Evolutionary conservation across 2,329 filamentous ascomycete genomes (phyloP), one percentile per base, ranked within the genome.

Genomic region (Cladophialophora exuberans): DNA sequence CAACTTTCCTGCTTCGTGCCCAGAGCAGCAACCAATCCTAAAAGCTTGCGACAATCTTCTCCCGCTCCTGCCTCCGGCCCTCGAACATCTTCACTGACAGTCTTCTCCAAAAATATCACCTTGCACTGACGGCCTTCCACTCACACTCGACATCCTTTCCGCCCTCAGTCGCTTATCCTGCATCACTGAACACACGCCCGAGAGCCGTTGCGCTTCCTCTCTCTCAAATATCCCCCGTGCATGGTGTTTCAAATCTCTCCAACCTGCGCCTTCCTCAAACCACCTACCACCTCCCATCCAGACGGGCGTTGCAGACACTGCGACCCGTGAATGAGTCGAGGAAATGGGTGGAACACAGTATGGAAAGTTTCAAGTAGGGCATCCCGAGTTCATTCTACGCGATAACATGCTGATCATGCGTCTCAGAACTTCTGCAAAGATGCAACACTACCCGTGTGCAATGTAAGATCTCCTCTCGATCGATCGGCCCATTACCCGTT

Each of bases 361-460:
- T 71, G 81, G 81, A 56, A 81, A 82, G 61, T 83, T 83, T 66
- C 70, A 80, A 69, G 81, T 83, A 72, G 70, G 75, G 52, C 17
- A 41, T 48, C 4, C 20, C 20, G 30, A 31, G 9, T 22, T n/a
- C 41, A 49, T 23, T 47, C 35, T n/a, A 51, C 51, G 56, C 64
- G 48, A 20, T 35, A 6, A 5, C 6, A 23, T 48, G 13, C 31
- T 46, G 39, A 52, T 55, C 55, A 53, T 53, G 58, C 56, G 68
- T 42, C 17, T n/a, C 67, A 93, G 88, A 77, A 87, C 69, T 92
- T 94, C 72, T 94, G 89, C 80, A 86, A 83, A 70, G 88, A 92
- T 76, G 89, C 89, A 66, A 92, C 88, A 54, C 79, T 93, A 66
- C 89, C 89, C 51, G 79, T 93, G 66, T 94, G 89, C 79, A 93